Base-by-base conservation (phyloP, 306 rosid species). In the Pyrus pyrifolia region DNA sequence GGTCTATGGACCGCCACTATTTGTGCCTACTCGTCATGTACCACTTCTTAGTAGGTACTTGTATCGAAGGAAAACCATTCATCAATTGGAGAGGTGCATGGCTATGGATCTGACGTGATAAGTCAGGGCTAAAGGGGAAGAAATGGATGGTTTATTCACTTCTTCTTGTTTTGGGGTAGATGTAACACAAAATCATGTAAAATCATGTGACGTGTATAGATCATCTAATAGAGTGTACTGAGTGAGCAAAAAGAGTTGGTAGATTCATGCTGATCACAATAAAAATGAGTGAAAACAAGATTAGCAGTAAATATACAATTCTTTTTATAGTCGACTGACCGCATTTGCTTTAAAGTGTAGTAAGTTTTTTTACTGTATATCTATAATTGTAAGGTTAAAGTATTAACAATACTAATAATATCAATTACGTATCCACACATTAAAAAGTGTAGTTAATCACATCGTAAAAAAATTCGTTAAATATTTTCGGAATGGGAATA, bases 71-170 rank as follows among this genome's bases (percentile, higher is more conserved):
- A 6, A 49, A 49, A 51, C 55, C 63, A 17, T 66, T 55, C 38
- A 52, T 46, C 66, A 74, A 82, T 64, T 79, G 59, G 83, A 69
- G 22, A 74, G 42, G 57, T 74, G 51, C 11, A 27, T 33, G 25
- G 67, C 38, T 38, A 29, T 62, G 29, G 62, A 21, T 44, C 31
- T 46, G 22, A 70, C 17, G 15, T 25, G 44, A 30, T 73, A 59
- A 76, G 70, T 70, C 74, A 65, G 44, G 55, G n/a, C 14, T 13
- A 25, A 17, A 31, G 75, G 30, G 33, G 55, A 59, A 53, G 59
- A 29, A 59, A 53, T 42, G 10, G 44, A 11, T 27, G 18, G 42
- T 57, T 21, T 51, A 21, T 25, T 72, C 68, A 9, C 7, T 71
- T 72, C 46, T 8, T 33, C 11, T 65, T 51, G 55, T 49, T 49